Base-by-base conservation (phyloP, 2,329 filamentous ascomycete genomes). In the Immersiporthe knoxdaviesiana region DNA sequence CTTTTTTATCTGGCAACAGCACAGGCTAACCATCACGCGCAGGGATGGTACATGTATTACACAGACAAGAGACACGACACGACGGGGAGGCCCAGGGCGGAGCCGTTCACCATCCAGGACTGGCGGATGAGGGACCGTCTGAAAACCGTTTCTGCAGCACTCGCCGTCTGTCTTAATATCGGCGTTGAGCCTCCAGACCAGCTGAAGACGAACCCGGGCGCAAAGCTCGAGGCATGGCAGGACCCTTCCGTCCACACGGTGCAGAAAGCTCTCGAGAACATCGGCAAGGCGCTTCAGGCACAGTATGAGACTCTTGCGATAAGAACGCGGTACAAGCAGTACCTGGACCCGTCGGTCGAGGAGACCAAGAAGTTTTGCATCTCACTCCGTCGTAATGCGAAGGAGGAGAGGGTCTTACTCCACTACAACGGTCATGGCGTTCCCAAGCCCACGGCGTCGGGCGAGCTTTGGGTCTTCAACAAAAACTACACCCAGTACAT, bases 21-120 rank as follows among this genome's bases (percentile, higher is more conserved):
- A 52, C 73, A 76, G 65, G 73, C 71, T 70, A 70, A 74, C 73
- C 63, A 72, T 69, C 68, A n/a, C 39, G 41, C 71, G 67, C 80
- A 97, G 92, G 97, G 93, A 74, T 99, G 97, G 89, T 98, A 97
- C 84, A 98, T 98, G 95, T 99, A 99, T 81, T 99, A 92, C 80
- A 97, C 95, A 72, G 96, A 99, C 80, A 98, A 98, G 81, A 91
- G 95, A 66, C 96, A 99, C 81, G 96, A 98, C 78, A 96, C 93
- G 30, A 95, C 93, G 47, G 96, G 94, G 30, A 93, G 94, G 74
- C 93, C 94, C 21, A 93, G 94, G 77, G 86, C 88, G 65, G 86
- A 85, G 24, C 79, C 82, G 35, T 88, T 87, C 73, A 84, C 89
- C 72, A 82, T 97, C 7, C 92, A 97, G 77, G 96, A 98, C 78